Percentiles rank a stretch among this genome's conserved stretches.
These are phyloP conservation scores for Ascobolus immersus DNA, from an alignment of 495 filamentous ascomycete species.

Conservation along the genomic window DNA sequence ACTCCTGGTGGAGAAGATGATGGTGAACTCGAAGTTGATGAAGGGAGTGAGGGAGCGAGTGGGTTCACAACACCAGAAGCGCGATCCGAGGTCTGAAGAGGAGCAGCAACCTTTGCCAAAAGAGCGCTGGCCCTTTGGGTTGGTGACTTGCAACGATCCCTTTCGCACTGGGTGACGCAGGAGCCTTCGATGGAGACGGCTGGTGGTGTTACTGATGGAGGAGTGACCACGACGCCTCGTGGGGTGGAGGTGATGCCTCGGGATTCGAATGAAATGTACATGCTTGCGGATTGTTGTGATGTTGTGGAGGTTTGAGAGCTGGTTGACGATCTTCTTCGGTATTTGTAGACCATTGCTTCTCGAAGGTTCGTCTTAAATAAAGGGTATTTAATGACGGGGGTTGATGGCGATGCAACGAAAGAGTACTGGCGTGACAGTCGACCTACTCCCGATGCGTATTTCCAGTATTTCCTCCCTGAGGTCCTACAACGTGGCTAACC, in stretches of 20 bases:
- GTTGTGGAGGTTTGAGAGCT: too few species aligned
- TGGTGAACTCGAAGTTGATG: slow-evolving; percentile 13
- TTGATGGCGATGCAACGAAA: too few species aligned
- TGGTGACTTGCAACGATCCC: slow-evolving; percentile 15
- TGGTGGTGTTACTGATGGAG: slow-evolving; percentile 15
- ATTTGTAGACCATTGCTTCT: too few species aligned
- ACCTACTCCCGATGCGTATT: too few species aligned
- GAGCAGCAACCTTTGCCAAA: slow-evolving; percentile 14
- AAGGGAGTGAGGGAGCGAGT: slow-evolving; percentile 6
- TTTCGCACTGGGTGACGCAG: slow-evolving; percentile 12
- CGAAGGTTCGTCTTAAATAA: too few species aligned
- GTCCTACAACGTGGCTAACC: too few species aligned
- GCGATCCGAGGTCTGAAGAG: slow-evolving; percentile 8
- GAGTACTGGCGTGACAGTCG: too few species aligned
- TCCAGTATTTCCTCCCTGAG: too few species aligned
- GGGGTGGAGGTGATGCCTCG: slow-evolving; percentile 3
- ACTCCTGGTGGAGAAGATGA: slow-evolving; percentile 15
- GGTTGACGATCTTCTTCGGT: too few species aligned
- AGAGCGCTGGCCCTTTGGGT: slow-evolving; percentile 10
- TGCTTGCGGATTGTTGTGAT: slow-evolving; percentile 7
- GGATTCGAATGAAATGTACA: slow-evolving; percentile 14
- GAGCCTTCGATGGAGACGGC: slow-evolving; percentile 13
- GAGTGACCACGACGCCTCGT: slow-evolving; percentile 11
- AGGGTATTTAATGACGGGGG: too few species aligned
- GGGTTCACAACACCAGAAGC: too few species aligned